Base-by-base conservation (phyloP, 2,329 filamentous ascomycete species). In the Zymoseptoria ardabiliae region DNA sequence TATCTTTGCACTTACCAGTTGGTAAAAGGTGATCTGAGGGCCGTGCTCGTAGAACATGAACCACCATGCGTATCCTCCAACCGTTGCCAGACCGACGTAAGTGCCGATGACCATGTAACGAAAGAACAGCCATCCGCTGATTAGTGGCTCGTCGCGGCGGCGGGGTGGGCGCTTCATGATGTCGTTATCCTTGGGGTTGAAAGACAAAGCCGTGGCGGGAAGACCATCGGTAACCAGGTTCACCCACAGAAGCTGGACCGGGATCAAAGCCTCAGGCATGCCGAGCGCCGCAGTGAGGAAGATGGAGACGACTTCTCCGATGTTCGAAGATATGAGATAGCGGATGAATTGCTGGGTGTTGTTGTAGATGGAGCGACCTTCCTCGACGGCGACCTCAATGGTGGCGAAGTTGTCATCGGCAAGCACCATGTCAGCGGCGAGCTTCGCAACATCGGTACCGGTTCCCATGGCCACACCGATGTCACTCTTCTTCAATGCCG, bases 301-400 rank as follows among this genome's bases (percentile, higher is more conserved):
- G 76, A 99, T 99, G 9, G 94, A 97, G 41, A 99, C 94, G 41
- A 99, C 94, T 75, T 99, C 94, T 70, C 94, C 95, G 66, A 99
- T 99, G 79, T 99, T 99, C 65, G 93, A 97, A 8, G 93, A 97
- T 74, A 99, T 99, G 62, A 99, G 84, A 75, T 99, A 99, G 54
- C 95, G 90, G 77, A 99, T 99, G 77, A 99, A 99, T 75, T 99
- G 94, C 74, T 99, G 94, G 5, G 94, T 99, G 82, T 99, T 99
- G 86, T 94, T 97, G 84, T 97, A 99, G 77, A 99, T 99, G 64
- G 92, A 92, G 63, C 94, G 89, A 57, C 94, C 94, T 77, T 99
- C 94, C 74, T 99, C 94, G 64, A 99, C 92, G 54, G 94, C 94
- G 58, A 91, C 82, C 74, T 96, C 90, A 67, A 99, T 99, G 3